phyloP scores from a whole-genome alignment of 352 stramenopile species.

The Phytophthora kernoviae region DNA sequence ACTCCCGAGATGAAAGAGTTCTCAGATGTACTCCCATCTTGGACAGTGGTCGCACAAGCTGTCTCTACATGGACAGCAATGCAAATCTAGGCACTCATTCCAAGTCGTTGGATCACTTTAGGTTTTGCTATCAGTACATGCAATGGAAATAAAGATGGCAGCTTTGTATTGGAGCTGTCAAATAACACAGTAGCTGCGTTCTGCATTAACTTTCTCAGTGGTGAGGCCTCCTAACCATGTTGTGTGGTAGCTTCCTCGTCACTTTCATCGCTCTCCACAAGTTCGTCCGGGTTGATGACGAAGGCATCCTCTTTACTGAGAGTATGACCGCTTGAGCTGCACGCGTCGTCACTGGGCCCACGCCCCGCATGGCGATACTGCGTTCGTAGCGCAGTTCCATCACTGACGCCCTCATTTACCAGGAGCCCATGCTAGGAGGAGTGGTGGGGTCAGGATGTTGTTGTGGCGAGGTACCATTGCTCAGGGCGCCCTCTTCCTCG shows the following conservation, averaged over 20 bases:
- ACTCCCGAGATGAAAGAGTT: conserved; percentile 61
- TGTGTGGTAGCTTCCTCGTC: conserved; percentile 15
- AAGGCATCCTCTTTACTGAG: conserved; percentile 16
- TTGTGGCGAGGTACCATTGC: conserved; percentile 1
- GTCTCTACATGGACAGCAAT: conserved; percentile 68
- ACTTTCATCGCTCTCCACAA: conserved; percentile 34
- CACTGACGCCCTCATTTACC: conserved; percentile 1
- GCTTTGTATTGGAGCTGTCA: background rate
- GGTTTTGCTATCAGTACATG: background rate
- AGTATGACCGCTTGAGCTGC: background rate
- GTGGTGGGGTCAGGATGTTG: conserved; percentile 1
- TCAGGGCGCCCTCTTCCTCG: conserved; percentile 27
- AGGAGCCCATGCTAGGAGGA: background rate
- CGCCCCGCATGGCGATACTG: conserved; percentile 16
- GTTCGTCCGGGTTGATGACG: conserved; percentile 32
- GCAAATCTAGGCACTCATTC: conserved; percentile 48
- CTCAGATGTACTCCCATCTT: conserved; percentile 47
- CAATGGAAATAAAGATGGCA: background rate
- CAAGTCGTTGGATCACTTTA: background rate
- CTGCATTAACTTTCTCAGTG: background rate
- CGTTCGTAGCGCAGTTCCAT: conserved; percentile 5
- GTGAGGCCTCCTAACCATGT: no score
- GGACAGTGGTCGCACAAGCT: conserved; percentile 42
- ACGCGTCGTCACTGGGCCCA: conserved; percentile 11
- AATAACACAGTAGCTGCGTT: background rate